These are phyloP conservation scores for Nannizzia gypsea DNA, from an alignment of 2,329 filamentous ascomycete genomes.

Conservation along the genomic window DNA sequence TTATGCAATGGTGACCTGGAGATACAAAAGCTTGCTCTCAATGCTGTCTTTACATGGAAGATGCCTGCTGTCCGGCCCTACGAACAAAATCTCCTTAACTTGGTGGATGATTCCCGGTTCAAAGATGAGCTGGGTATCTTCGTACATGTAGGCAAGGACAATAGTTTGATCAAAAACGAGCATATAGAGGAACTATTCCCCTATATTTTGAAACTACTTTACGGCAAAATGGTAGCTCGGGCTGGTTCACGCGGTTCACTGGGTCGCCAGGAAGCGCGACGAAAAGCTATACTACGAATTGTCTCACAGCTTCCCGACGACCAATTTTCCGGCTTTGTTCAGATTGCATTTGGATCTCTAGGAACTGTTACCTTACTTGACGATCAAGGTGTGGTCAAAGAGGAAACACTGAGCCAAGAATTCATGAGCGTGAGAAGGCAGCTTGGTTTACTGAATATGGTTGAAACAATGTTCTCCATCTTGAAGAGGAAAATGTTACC, in stretches of 20 bases:
- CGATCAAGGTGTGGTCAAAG: conserved; percentile 16
- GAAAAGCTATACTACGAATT: conserved; percentile 61
- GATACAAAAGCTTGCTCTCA: conserved; percentile 73
- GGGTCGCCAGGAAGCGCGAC: conserved; percentile 63
- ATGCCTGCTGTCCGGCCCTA: conserved; percentile 62
- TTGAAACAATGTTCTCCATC: conserved; percentile 73
- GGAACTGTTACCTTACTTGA: conserved; percentile 47
- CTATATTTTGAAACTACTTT: conserved; percentile 72
- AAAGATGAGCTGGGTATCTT: conserved; percentile 89
- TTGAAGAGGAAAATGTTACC: conserved; percentile 61
- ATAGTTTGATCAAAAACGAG: conserved; percentile 56
- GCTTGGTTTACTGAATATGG: conserved; percentile 83
- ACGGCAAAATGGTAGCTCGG: conserved; percentile 76
- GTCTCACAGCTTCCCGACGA: conserved; percentile 63
- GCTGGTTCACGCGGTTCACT: conserved; percentile 65
- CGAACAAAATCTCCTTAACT: conserved; percentile 70
- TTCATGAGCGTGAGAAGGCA: conserved; percentile 63
- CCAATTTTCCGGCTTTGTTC: conserved; percentile 69
- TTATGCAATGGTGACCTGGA: conserved; percentile 82
- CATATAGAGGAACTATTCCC: conserved; percentile 70
- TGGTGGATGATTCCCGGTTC: conserved; percentile 83
- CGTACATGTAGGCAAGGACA: conserved; percentile 55
- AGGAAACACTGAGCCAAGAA: conserved; percentile 28
- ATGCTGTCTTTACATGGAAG: conserved; percentile 84
- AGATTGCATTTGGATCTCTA: conserved; percentile 66